phyloP scores from a whole-genome alignment of 2,329 filamentous ascomycete genomes.

The Basipetospora chlamydospora region DNA sequence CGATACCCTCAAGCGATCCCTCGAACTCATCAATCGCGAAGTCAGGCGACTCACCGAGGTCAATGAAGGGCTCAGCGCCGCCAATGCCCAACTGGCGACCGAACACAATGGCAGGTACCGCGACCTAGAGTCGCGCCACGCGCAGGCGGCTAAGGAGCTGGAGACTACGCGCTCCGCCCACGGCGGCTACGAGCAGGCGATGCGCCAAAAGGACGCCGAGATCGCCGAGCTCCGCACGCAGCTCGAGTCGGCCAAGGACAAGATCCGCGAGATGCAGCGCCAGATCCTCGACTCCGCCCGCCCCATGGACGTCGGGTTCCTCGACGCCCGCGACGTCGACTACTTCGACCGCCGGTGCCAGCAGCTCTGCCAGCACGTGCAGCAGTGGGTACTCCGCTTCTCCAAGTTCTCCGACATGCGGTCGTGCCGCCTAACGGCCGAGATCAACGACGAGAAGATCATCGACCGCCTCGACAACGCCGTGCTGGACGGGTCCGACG shows the following conservation, averaged over 20 bases:
- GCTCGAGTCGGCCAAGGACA: conserved; percentile 55
- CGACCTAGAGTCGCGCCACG: conserved; percentile 52
- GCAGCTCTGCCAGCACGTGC: conserved; percentile 86
- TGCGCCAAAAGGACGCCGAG: conserved; percentile 75
- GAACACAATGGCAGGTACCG: conserved; percentile 61
- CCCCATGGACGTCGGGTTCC: conserved; percentile 54
- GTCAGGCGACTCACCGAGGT: conserved; percentile 66
- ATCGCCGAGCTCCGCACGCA: conserved; percentile 65
- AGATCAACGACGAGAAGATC: conserved; percentile 83
- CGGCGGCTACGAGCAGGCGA: conserved; percentile 44
- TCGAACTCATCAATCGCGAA: conserved; percentile 71
- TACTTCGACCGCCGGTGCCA: conserved; percentile 92
- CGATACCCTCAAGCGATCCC: conserved; percentile 60
- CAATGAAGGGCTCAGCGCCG: conserved; percentile 64
- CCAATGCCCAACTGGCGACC: conserved; percentile 61
- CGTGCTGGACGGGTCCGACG: conserved; percentile 85
- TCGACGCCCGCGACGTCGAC: conserved; percentile 73
- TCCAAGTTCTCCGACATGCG: conserved; percentile 94
- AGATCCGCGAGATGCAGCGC: conserved; percentile 36
- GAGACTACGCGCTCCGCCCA: conserved; percentile 52
- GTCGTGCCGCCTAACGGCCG: conserved; percentile 65
- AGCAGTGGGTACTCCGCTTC: conserved; percentile 96
- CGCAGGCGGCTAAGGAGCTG: conserved; percentile 52
- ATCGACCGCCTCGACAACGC: conserved; percentile 90
- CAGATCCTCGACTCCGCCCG: conserved; percentile 42